These are phyloP conservation scores for Scheffersomyces quercinus DNA, from an alignment of 1,139 yeast species.

Conservation along the genomic window DNA sequence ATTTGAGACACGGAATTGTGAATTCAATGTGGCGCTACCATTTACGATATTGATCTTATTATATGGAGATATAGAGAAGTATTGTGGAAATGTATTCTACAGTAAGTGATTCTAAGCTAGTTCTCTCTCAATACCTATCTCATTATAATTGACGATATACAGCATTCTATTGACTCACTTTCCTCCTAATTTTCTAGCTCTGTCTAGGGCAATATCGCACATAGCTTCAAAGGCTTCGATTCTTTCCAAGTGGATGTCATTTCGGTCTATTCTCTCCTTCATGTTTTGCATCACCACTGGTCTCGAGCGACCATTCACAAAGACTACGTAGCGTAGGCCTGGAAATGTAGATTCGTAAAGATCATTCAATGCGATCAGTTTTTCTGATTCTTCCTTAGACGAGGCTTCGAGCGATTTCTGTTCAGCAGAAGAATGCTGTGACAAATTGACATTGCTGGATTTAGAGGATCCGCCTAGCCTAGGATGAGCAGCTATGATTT, in stretches of 20 bases:
- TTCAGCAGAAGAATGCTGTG: conserved; percentile 68
- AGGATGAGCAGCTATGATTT: conserved; percentile 86
- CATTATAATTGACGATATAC: too few species aligned
- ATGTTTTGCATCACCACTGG: conserved; percentile 66
- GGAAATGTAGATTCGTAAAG: conserved; percentile 71
- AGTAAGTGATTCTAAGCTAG: too few species aligned
- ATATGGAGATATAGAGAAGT: too few species aligned
- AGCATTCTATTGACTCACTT: background rate
- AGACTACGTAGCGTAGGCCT: conserved; percentile 85
- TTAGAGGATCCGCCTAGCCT: conserved; percentile 64
- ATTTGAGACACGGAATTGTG: too few species aligned
- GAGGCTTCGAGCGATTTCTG: conserved; percentile 60
- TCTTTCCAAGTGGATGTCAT: conserved; percentile 56
- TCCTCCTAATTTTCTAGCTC: conserved; percentile 53
- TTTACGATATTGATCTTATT: too few species aligned
- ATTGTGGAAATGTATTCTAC: too few species aligned
- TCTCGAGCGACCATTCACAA: conserved; percentile 81
- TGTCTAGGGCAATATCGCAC: conserved; percentile 87
- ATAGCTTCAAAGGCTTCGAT: conserved; percentile 73
- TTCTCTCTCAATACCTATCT: too few species aligned
- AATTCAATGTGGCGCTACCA: too few species aligned
- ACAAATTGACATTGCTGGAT: conserved; percentile 41
- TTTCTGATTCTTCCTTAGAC: conserved; percentile 47
- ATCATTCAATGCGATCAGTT: conserved; percentile 55
- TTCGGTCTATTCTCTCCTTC: conserved; percentile 57